A percentile compares a stretch with the other conserved stretches of the same genome.
Evolutionary conservation across 345 rosid genomes (phyloP).

Genomic region (Lepidium sativum): DNA sequence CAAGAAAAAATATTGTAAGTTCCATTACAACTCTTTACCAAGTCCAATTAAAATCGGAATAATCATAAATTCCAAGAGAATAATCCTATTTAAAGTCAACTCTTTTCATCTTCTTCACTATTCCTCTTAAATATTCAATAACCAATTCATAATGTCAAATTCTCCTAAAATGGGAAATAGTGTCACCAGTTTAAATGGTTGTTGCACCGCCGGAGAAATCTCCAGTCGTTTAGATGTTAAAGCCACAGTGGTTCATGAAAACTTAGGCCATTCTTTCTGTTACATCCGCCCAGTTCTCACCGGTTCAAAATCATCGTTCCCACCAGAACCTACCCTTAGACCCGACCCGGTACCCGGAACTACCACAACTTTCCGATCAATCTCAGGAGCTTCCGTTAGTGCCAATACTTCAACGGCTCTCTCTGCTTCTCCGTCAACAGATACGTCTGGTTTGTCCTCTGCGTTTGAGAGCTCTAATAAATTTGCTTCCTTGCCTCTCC

Average conservation of each 20-base stretch:
- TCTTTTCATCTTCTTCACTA: constrained; percentile 1
- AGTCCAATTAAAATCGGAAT: constrained; percentile 9
- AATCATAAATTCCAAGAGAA: constrained; percentile 11
- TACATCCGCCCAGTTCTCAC: constrained; percentile 51
- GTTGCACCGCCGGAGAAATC: constrained; percentile 46
- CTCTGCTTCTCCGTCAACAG: constrained; percentile 42
- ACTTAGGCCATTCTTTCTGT: constrained; percentile 78
- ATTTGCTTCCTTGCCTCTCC: constrained; percentile 72
- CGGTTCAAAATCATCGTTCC: constrained; percentile 16
- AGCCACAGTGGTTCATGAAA: constrained; percentile 30
- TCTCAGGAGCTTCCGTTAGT: constrained; percentile 93
- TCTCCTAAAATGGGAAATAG: constrained; percentile 51
- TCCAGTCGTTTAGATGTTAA: constrained; percentile 36
- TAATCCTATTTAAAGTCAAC: constrained; percentile 24
- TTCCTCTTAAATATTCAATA: constrained; percentile 18
- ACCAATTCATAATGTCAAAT: background rate
- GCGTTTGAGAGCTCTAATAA: constrained; percentile 75
- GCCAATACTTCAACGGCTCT: constrained; percentile 77
- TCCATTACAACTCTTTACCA: background rate
- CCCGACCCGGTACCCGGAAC: constrained; percentile 34
- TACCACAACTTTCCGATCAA: constrained; percentile 54
- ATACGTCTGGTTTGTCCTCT: constrained; percentile 34
- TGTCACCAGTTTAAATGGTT: constrained; percentile 23
- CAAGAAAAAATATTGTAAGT: background rate
- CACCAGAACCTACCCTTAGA: constrained; percentile 31